Base-by-base conservation (phyloP, 805 yeast species). In the Kodamaea leandrae region DNA sequence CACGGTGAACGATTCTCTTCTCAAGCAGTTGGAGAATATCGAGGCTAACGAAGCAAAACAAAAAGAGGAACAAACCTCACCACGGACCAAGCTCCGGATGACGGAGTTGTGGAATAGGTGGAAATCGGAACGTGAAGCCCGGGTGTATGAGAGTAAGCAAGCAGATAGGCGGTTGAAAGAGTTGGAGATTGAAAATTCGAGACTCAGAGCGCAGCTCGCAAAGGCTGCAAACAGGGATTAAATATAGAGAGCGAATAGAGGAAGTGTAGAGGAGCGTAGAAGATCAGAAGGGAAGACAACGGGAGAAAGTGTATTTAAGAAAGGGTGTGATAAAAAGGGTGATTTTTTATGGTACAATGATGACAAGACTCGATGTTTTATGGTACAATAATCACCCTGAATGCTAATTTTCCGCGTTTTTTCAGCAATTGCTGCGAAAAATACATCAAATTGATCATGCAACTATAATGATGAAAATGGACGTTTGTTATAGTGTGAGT, bases 51-150 rank as follows among this genome's bases (percentile, higher is more conserved):
- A 17, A 25, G 20, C 14, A 29, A 5, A 10, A 27, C 7, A 27
- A 4, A 17, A 14, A 27, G 32, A 4, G 17, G 17, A 14, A 10
- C 8, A 5, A 13, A 30, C 43, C 8, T 41, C 47, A 19, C 73
- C 75, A 13, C 60, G 75, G 23, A 58, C 72, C 34, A 68, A 66
- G 41, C 50, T 80, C 34, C 66, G 88, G 41, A 63, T 83, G 12
- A 81, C 78, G 17, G 88, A 82, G 48, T 57, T 85, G 32, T 77
- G 78, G 29, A 76, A 68, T 46, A 69, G 82, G 51, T 82, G 86
- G 83, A 79, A 80, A 51, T 70, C 80, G 4, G 90, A 85, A 47
- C 66, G 88, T 45, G 93, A 84, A 56, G 76, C 84, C 14, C 61
- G 89, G 21, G 75, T 76, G 15, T 68, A 79, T 41, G 90, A 84